Base-by-base conservation (phyloP, 192 early-diverging fungal genomes). In the Martensiomyces pterosporus region DNA sequence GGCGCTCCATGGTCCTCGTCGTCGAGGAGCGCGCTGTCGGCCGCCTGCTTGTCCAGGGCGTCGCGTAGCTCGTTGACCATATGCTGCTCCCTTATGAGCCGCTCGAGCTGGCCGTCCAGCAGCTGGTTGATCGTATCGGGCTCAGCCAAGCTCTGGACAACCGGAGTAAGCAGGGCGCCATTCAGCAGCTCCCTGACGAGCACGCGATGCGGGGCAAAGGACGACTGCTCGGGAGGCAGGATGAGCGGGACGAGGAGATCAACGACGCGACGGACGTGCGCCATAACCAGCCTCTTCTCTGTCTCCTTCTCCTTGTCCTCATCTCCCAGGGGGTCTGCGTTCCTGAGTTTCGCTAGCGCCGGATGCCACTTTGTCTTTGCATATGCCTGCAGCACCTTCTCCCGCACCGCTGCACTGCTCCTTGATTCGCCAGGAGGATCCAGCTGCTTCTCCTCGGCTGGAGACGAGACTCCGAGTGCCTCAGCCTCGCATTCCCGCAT, bases 121-220 rank as follows among this genome's bases (percentile, higher is more conserved):
- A 81, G 76, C 50, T 89, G 82, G 62, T 95, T 94, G 78, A 86
- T 84, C 33, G 83, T 94, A 61, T 95, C 91, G 1, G 92, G 87
- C 36, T 95, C 92, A 0, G 84, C 72, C 22, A 94, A 29, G 26
- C 78, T 75, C 14, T 82, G 64, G 19, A 93, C 49, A 0, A 86
- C 39, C 1, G 90, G 88, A 21, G 79, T 75, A 6, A 97, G 35
- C 7, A 95, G 60, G 0, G 83, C 75, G 9, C 83, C 80, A 1
- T 75, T 70, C 9, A 93, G 45, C 8, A 97, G 61, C 57, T 97
- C 94, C 9, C 90, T 66, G 2, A 94, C 52, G 12, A 95, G 43
- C 19, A 82, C 56, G 9, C 69, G 50, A 39, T 91, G 74, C 14
- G 83, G 64, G 3, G 52, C 60, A 42, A 84, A 84, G 27, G 75